Percentiles rank a stretch among this genome's conserved stretches.
Conservation (phyloP, 306 rosid species). For the Vigna angularis region DNA sequence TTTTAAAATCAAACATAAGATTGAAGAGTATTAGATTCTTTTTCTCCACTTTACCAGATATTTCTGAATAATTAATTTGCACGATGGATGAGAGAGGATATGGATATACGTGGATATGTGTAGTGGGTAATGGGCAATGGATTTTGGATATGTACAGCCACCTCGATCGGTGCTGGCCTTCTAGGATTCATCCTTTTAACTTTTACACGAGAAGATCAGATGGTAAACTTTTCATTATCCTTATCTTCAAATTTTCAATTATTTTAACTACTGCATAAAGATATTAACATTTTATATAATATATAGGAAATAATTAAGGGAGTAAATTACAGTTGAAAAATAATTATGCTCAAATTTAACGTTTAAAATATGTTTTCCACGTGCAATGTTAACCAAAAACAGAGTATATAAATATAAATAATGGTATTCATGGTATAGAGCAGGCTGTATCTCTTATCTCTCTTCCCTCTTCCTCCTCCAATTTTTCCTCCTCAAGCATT, state of each 20-base stretch:
- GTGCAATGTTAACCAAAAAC: not conserved
- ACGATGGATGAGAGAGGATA: slow-evolving; percentile 3
- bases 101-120: slow-evolving; percentile 44
- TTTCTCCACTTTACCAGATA: not conserved
- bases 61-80: not conserved
- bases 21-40: too few species aligned
- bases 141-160: slow-evolving; percentile 24
- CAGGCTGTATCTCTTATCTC: not conserved
- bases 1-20: too few species aligned
- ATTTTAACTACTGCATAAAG: not conserved
- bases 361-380: not conserved
- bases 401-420: not conserved
- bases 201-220: not conserved
- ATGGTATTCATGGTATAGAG: not conserved
- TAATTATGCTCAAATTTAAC: not conserved
- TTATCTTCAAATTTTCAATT: slow-evolving; percentile 15
- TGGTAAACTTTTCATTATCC: not conserved
- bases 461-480: not conserved
- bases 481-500: slow-evolving; percentile 2
- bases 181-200: not conserved
- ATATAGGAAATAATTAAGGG: not conserved
- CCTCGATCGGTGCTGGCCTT: not conserved
- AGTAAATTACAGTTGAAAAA: not conserved
- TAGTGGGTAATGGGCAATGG: not conserved
- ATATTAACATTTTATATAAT: not conserved